Evolutionary conservation across 192 early-diverging fungal species (phyloP).

Genomic region (Ambispora gerdemannii): DNA sequence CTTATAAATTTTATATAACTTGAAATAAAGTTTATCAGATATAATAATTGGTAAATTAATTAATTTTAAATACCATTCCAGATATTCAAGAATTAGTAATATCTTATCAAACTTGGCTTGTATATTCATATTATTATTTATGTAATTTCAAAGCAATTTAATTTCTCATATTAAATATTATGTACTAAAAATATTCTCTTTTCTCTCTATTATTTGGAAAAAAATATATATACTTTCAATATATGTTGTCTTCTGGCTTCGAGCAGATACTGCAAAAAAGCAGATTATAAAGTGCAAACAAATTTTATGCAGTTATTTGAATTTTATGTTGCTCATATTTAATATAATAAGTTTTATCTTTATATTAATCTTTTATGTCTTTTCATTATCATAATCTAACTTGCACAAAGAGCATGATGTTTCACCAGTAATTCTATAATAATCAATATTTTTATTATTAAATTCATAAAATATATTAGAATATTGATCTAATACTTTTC

Average conservation of each 20-base stretch:
- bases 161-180: constrained; percentile 10
- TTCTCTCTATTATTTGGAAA: no score
- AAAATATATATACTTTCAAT: no score
- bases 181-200: no score
- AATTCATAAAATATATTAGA: neutral
- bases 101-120: no score
- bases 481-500: neutral
- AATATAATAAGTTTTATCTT: constrained; percentile 11
- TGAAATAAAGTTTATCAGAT: constrained; percentile 21
- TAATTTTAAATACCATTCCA: constrained; percentile 20
- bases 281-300: no score
- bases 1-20: neutral
- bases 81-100: constrained; percentile 19
- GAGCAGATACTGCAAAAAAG: no score
- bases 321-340: constrained; percentile 2
- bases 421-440: neutral
- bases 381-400: neutral
- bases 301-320: neutral
- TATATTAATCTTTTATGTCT: constrained; percentile 2
- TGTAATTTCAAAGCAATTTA: constrained; percentile 1
- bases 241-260: no score
- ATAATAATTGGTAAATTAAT: constrained; percentile 2
- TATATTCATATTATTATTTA: constrained; percentile 27
- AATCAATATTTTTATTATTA: constrained; percentile 3
- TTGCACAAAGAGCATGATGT: constrained; percentile 3